Conservation (phyloP, 495 filamentous ascomycete species). For the Haplographium delicatum region DNA sequence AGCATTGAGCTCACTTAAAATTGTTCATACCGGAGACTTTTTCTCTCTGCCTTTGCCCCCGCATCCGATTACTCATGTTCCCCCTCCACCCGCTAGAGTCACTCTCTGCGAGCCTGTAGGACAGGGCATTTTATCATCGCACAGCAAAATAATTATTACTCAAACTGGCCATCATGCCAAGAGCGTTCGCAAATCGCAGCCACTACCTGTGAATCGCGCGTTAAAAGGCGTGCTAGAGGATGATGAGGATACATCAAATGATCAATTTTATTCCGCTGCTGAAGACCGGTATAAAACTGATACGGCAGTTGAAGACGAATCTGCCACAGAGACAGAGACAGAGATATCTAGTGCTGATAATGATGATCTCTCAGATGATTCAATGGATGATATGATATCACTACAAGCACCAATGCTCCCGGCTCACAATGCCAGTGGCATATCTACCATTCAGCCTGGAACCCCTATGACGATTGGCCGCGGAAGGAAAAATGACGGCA, state of each 20-base stretch:
- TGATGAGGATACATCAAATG: slow-evolving; percentile 75
- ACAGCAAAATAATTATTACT: slow-evolving; percentile 63
- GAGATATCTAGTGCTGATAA: slow-evolving; percentile 47
- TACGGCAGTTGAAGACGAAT: slow-evolving; percentile 36
- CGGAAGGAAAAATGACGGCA: slow-evolving; percentile 53
- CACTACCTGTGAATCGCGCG: slow-evolving; percentile 33
- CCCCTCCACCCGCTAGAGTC: slow-evolving; percentile 75
- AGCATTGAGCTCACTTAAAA: slow-evolving; percentile 60
- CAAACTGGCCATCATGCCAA: slow-evolving; percentile 43
- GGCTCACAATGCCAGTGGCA: slow-evolving; percentile 56
- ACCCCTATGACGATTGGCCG: slow-evolving; percentile 58
- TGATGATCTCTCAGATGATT: slow-evolving; percentile 68
- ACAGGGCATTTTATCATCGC: slow-evolving; percentile 72
- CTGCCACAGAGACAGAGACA: slow-evolving; percentile 50
- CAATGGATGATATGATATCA: slow-evolving; percentile 76
- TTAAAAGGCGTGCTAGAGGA: slow-evolving; percentile 60
- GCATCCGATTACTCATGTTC: slow-evolving; percentile 85
- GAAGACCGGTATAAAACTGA: slow-evolving; percentile 59
- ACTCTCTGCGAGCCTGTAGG: slow-evolving; percentile 72
- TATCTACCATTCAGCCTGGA: slow-evolving; percentile 65
- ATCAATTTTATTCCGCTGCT: slow-evolving; percentile 82
- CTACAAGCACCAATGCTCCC: slow-evolving; percentile 73
- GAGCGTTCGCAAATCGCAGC: slow-evolving; percentile 32
- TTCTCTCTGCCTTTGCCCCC: slow-evolving; percentile 76
- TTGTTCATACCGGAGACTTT: slow-evolving; percentile 80